These are phyloP conservation scores for Byssothecium circinans DNA, from an alignment of 2,329 filamentous ascomycete genomes.

Conservation along the genomic window DNA sequence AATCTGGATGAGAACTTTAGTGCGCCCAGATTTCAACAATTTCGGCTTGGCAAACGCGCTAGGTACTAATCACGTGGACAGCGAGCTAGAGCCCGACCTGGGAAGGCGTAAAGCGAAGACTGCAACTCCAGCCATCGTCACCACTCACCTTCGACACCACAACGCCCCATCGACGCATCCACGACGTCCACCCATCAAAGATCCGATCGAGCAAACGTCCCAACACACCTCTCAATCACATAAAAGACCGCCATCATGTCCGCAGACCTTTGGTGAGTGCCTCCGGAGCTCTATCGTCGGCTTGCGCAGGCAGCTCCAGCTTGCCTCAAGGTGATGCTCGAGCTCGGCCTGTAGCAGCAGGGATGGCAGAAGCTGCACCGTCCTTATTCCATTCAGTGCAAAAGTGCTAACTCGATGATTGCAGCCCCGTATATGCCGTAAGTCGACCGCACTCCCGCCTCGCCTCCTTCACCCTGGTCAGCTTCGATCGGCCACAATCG, in stretches of 20 bases:
- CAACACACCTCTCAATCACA: constrained; percentile 20
- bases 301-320: constrained; percentile 38
- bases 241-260: constrained; percentile 62
- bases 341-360: constrained; percentile 26
- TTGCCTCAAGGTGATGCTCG: constrained; percentile 38
- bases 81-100: constrained; percentile 16
- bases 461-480: constrained; percentile 13
- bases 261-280: constrained; percentile 78
- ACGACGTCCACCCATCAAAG: constrained; percentile 34
- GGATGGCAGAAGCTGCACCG: constrained; percentile 11
- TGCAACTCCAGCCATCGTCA: constrained; percentile 40
- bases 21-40: not conserved
- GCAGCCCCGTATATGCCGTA: constrained; percentile 97
- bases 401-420: constrained; percentile 30
- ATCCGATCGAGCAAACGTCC: constrained; percentile 24
- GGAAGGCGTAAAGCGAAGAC: constrained; percentile 27
- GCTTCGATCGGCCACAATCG: constrained; percentile 1
- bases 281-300: constrained; percentile 29
- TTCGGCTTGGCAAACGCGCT: too few relatives aligned
- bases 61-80: constrained; percentile 13
- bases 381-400: constrained; percentile 11
- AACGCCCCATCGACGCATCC: constrained; percentile 31
- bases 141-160: constrained; percentile 33
- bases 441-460: constrained; percentile 56
- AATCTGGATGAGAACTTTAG: constrained; percentile 1